Evolutionary conservation across 805 yeast species (phyloP).

Genomic region (Peterozyma xylosa): DNA sequence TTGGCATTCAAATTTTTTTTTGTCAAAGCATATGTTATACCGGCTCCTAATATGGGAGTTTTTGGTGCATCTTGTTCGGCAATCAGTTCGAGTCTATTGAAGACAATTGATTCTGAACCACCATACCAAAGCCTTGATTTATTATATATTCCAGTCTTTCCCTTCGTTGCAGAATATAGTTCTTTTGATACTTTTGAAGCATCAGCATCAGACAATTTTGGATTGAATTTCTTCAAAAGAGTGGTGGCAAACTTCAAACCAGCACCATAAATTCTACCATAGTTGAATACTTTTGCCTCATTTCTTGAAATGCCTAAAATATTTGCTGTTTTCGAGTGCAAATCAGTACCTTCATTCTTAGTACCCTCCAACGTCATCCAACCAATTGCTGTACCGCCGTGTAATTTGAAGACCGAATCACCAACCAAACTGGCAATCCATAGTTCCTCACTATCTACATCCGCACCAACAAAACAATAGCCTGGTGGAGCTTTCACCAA

Average conservation of each 20-base stretch:
- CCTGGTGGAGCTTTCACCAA: conserved; percentile 83
- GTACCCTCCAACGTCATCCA: conserved; percentile 99
- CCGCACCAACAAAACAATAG: conserved; percentile 93
- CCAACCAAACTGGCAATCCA: conserved; percentile 98
- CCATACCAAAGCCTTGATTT: conserved; percentile 54
- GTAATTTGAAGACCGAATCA: conserved; percentile 80
- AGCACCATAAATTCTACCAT: conserved; percentile 97
- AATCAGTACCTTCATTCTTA: conserved; percentile 83
- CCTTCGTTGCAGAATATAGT: conserved; percentile 81
- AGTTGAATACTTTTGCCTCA: conserved; percentile 93
- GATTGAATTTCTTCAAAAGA: conserved; percentile 78
- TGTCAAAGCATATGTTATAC: conserved; percentile 79
- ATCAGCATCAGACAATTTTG: conserved; percentile 54
- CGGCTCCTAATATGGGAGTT: conserved; percentile 91
- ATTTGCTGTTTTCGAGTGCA: conserved; percentile 89
- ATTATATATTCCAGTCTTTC: conserved; percentile 30
- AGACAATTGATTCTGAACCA: conserved; percentile 89
- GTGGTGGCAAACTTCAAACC: conserved; percentile 86
- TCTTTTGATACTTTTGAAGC: conserved; percentile 59
- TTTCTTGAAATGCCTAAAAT: conserved; percentile 84
- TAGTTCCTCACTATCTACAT: conserved; percentile 95
- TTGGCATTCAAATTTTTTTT: conserved; percentile 56
- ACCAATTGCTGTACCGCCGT: conserved; percentile 95
- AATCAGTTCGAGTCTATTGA: conserved; percentile 80
- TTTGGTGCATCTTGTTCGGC: conserved; percentile 75